Percentiles rank a stretch among this genome's conserved stretches.
These are phyloP conservation scores for Apiotrichum siamense DNA, from an alignment of 1,284 basidiomycete species.

Conservation along the genomic window DNA sequence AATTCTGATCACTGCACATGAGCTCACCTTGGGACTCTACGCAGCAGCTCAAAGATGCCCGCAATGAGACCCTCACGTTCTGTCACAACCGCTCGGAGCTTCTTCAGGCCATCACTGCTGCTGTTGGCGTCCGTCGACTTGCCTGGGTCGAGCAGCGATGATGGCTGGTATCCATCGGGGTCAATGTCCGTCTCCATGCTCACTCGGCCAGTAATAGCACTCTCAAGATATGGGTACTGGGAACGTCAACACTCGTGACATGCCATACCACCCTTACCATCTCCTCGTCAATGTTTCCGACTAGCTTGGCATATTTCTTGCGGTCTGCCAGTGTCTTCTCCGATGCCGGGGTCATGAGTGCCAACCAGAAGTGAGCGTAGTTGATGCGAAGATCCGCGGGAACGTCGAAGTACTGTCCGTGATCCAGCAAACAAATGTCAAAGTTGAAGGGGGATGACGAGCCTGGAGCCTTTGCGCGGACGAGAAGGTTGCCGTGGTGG, in stretches of 20 bases:
- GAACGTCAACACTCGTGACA: neutral
- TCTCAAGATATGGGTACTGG: slow-evolving; percentile 60
- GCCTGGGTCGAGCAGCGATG: slow-evolving; percentile 65
- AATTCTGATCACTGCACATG: neutral
- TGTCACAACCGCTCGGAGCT: slow-evolving; percentile 58
- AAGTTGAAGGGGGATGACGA: slow-evolving; percentile 85
- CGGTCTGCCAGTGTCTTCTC: slow-evolving; percentile 60
- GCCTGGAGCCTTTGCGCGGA: slow-evolving; percentile 60
- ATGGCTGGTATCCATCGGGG: slow-evolving; percentile 32
- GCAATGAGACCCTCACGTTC: slow-evolving; percentile 71
- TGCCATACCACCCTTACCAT: slow-evolving; percentile 55
- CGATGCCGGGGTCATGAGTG: slow-evolving; percentile 68
- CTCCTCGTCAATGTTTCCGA: slow-evolving; percentile 82
- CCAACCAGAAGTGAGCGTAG: slow-evolving; percentile 67
- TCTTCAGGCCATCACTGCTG: slow-evolving; percentile 66
- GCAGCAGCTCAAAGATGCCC: slow-evolving; percentile 75
- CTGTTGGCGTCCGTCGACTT: slow-evolving; percentile 62
- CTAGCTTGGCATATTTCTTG: slow-evolving; percentile 74
- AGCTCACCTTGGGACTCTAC: slow-evolving; percentile 68
- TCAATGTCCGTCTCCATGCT: slow-evolving; percentile 33
- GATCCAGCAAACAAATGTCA: slow-evolving; percentile 86
- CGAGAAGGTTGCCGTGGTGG: slow-evolving; percentile 74
- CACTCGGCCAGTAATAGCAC: slow-evolving; percentile 68
- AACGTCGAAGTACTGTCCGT: slow-evolving; percentile 81
- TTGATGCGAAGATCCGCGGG: slow-evolving; percentile 62